Evolutionary conservation across 2,329 filamentous ascomycete genomes (phyloP), one percentile per base, ranked within the genome.

Genomic region (Thelonectria blattea): DNA sequence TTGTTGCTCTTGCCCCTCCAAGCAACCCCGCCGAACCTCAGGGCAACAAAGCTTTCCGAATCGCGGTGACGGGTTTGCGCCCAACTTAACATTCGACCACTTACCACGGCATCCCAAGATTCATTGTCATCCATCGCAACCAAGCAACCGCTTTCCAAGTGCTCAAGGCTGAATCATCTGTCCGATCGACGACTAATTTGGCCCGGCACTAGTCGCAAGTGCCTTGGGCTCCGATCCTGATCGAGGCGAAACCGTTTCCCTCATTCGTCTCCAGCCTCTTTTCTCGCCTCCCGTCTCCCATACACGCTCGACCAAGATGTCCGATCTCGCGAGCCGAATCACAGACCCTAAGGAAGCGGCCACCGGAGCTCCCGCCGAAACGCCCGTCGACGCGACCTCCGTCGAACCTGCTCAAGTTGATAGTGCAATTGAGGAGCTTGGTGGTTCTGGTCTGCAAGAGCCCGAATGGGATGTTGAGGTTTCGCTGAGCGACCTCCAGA

Each of bases 381-480:
- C 60, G 14, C 57, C 66, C 32, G 60, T 65, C 39, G 73, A 71
- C 6, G 18, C 58, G 18, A 66, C 68, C 54, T 55, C 69, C 24
- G 59, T 62, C n/a, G 62, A 67, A 41, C 43, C 62, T 11, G 64
- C 58, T n/a, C 76, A 79, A 68, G 62, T 71, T 20, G 76, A 81
- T 50, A 77, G 75, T 49, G 69, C 75, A 47, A 69, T 72, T 39
- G 74, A 76, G 48, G 62, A 67, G 24, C 68, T 75, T 18, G 75
- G 76, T 41, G 85, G 83, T 56, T 86, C 86, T 41, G 81, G 80
- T 49, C 79, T 88, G 27, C 76, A 85, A 48, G 91, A 97, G 75
- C 88, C 88, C 4, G 88, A 91, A 60, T 96, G 91, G 77, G 90
- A 95, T 67, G 94, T 99, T 67, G 90, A 97, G 72, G 92, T 99